A percentile compares a stretch with the other conserved stretches of the same genome.
Evolutionary conservation across 345 rosid genomes (phyloP).

Genomic region (Dipteronia dyeriana): DNA sequence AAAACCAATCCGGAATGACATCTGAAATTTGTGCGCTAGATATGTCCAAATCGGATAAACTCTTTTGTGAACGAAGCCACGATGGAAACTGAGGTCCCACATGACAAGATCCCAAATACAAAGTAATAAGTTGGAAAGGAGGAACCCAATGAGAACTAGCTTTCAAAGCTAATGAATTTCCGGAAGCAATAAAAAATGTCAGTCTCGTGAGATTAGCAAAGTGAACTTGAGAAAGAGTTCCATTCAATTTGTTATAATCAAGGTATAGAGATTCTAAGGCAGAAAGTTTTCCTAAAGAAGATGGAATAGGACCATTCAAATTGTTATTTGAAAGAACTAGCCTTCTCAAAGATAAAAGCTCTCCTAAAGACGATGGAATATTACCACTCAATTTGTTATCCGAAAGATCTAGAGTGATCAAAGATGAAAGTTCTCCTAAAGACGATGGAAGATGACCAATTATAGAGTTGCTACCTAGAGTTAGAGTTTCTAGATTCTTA

Average conservation of each 20-base stretch:
- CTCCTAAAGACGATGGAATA: not conserved
- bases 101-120: conserved; percentile 25
- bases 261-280: not conserved
- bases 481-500: not conserved
- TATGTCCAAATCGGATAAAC: conserved; percentile 21
- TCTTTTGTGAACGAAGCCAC: conserved; percentile 31
- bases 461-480: not conserved
- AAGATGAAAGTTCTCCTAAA: not conserved
- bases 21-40: conserved; percentile 32
- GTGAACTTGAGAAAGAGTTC: conserved; percentile 19
- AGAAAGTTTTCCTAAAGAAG: not conserved
- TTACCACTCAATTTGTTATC: not conserved
- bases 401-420: not conserved
- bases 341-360: not conserved
- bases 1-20: conserved; percentile 32
- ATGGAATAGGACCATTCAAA: no score
- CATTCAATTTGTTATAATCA: conserved; percentile 5
- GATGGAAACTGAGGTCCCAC: conserved; percentile 32
- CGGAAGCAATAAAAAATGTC: conserved; percentile 10
- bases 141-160: conserved; percentile 32
- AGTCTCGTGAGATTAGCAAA: conserved; percentile 32
- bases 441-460: not conserved
- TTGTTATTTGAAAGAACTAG: no score
- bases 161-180: conserved; percentile 22
- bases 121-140: conserved; percentile 24